Evolutionary conservation across 2,329 filamentous ascomycete species (phyloP), one percentile per base, ranked within the genome.

Genomic region (Xylaria sp.): DNA sequence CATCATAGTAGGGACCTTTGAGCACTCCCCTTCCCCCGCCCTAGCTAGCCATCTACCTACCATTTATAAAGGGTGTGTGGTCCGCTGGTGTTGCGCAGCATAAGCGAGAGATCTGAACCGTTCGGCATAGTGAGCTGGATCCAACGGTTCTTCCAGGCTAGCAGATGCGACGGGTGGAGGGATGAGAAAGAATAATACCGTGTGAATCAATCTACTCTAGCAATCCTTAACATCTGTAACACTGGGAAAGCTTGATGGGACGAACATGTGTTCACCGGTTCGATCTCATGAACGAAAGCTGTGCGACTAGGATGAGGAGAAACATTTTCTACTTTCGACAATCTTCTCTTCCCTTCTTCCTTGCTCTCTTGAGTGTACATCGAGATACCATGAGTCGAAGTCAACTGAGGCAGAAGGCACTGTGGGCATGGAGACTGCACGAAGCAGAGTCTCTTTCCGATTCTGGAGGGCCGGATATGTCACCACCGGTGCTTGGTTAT

Each of bases 61-160:
- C 15, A 46, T 46, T 13, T 20, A 62, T 66, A 60, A 51, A 56
- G 52, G 43, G 33, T 54, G 63, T 52, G 51, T 41, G 39, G 48
- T n/a, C 10, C n/a, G 33, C 36, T 64, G 46, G 67, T 62, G 60
- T 62, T 46, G 62, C 60, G 59, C 66, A 66, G 68, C 70, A 66
- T 72, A 70, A 70, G 70, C 70, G 70, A 72, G 62, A 64, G 62
- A 62, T 70, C 65, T 57, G 57, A 65, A 61, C 67, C 67, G 25
- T 31, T n/a, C 28, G 64, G 18, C 23, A 51, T 39, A 41, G 15
- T 28, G 46, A 28, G 56, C 56, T 64, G 51, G 61, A 28, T 48
- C 60, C 60, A 52, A 51, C 55, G 46, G 39, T 31, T 52, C n/a
- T 57, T 25, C 9, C 46, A 3, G 8, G 20, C 36, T 41, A 9